Percentiles rank a stretch among this genome's conserved stretches.
phyloP scores from a whole-genome alignment of 495 filamentous ascomycete genomes.

The Aspergillus mulundensis region DNA sequence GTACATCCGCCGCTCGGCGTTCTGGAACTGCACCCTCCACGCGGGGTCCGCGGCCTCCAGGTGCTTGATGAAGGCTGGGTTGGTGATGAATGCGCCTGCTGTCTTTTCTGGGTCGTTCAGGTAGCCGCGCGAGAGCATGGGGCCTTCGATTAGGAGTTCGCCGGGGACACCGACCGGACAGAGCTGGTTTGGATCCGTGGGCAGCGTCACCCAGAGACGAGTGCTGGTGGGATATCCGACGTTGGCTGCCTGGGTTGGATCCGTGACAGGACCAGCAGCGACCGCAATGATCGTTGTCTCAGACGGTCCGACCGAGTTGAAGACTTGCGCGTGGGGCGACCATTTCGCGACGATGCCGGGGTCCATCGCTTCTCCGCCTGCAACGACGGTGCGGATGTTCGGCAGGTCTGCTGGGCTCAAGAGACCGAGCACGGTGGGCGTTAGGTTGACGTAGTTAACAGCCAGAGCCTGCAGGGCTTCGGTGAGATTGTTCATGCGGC shows the following conservation, averaged over 20 bases:
- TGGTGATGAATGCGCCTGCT: slow-evolving; percentile 18
- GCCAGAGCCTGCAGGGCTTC: slow-evolving; percentile 24
- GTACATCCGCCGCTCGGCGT: slow-evolving; percentile 5
- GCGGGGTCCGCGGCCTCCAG: slow-evolving; percentile 11
- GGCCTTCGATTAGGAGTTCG: slow-evolving; percentile 47
- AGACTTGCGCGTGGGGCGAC: background rate
- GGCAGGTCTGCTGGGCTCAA: background rate
- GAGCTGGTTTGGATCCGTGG: slow-evolving; percentile 9
- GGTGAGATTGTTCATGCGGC: slow-evolving; percentile 23
- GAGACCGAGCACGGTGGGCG: background rate
- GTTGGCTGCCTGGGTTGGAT: background rate
- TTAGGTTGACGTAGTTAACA: slow-evolving; percentile 15
- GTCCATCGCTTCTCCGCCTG: background rate
- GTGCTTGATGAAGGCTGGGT: slow-evolving; percentile 24
- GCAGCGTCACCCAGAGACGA: background rate
- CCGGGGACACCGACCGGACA: slow-evolving; percentile 41
- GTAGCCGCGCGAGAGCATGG: slow-evolving; percentile 21
- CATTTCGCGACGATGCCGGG: background rate
- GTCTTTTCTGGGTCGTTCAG: slow-evolving; percentile 14
- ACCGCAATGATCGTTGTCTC: background rate
- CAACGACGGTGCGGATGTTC: background rate
- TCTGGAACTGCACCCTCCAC: background rate
- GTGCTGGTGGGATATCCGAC: background rate
- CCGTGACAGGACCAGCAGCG: background rate
- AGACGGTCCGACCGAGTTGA: background rate